These are phyloP conservation scores for Hericium alpestre DNA, from an alignment of 768 basidiomycete genomes.

Conservation along the genomic window DNA sequence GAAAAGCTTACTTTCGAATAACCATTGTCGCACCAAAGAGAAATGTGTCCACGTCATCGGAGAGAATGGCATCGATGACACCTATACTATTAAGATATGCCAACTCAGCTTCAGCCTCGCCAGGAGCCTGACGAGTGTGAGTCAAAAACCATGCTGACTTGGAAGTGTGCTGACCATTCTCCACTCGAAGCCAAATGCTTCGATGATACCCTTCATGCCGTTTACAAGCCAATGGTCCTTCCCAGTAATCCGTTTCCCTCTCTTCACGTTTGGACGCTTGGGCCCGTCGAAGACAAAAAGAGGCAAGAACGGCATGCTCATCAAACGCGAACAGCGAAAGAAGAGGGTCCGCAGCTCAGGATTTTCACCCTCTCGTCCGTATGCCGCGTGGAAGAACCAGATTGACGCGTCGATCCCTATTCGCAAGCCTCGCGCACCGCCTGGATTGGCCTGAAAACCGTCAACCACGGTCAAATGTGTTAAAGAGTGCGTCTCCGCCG, in stretches of 20 bases:
- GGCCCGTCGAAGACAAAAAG: slow-evolving; percentile 92
- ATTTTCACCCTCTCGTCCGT: slow-evolving; percentile 74
- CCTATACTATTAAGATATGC: slow-evolving; percentile 78
- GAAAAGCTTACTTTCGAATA: slow-evolving; percentile 60
- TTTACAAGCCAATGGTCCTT: slow-evolving; percentile 55
- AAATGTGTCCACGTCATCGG: slow-evolving; percentile 91
- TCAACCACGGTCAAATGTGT: slow-evolving; percentile 67
- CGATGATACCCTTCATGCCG: slow-evolving; percentile 70
- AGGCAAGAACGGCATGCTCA: slow-evolving; percentile 70
- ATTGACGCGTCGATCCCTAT: slow-evolving; percentile 81
- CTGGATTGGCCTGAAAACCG: slow-evolving; percentile 60
- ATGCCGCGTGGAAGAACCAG: slow-evolving; percentile 73
- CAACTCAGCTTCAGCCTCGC: slow-evolving; percentile 91
- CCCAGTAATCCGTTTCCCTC: slow-evolving; percentile 60
- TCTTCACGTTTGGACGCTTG: slow-evolving; percentile 69
- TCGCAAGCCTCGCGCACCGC: slow-evolving; percentile 60
- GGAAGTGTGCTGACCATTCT: slow-evolving; percentile 36
- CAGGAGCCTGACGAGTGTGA: slow-evolving; percentile 52
- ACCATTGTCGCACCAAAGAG: slow-evolving; percentile 79
- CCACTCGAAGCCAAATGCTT: slow-evolving; percentile 76
- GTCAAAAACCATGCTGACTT: background rate
- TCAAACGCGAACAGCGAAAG: slow-evolving; percentile 74
- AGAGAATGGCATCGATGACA: slow-evolving; percentile 77
- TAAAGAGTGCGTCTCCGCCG: slow-evolving; percentile 60
- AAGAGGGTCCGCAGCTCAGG: slow-evolving; percentile 77